Conservation (phyloP, 75 land plant genomes). For the Pinus tabuliformis region DNA sequence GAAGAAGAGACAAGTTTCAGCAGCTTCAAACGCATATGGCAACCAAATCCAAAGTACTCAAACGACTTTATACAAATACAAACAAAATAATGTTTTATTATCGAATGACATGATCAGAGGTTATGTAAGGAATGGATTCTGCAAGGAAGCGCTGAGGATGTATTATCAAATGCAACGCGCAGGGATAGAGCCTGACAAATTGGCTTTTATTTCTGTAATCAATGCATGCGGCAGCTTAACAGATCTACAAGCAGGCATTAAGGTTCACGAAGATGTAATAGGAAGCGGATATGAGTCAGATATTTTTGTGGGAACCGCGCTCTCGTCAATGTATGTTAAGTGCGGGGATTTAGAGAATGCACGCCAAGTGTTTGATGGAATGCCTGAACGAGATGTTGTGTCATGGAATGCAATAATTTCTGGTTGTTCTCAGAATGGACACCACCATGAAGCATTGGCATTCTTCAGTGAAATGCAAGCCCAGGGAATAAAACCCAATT, state of each 20-base stretch:
- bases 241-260: constrained; percentile 36
- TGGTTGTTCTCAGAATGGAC: constrained; percentile 33
- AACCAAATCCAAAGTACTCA: no score
- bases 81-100: constrained; percentile 18
- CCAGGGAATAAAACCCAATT: no score
- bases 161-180: constrained; percentile 37
- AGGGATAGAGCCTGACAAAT: constrained; percentile 46
- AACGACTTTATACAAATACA: no score
- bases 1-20: no score
- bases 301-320: constrained; percentile 46
- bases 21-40: no score
- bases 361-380: no score
- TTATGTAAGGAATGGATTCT: constrained; percentile 37
- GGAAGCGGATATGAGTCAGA: constrained; percentile 7
- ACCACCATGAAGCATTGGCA: constrained; percentile 50
- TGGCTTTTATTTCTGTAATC: constrained; percentile 54
- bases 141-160: constrained; percentile 17
- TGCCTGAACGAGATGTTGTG: no score
- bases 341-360: no score
- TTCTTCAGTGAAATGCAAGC: not conserved
- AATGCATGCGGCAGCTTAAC: constrained; percentile 54
- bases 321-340: constrained; percentile 13
- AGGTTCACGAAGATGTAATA: constrained; percentile 35
- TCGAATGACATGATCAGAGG: constrained; percentile 71
- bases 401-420: not conserved